These are phyloP conservation scores for Alternaria postmessia DNA, from an alignment of 2,329 filamentous ascomycete species.

Conservation along the genomic window DNA sequence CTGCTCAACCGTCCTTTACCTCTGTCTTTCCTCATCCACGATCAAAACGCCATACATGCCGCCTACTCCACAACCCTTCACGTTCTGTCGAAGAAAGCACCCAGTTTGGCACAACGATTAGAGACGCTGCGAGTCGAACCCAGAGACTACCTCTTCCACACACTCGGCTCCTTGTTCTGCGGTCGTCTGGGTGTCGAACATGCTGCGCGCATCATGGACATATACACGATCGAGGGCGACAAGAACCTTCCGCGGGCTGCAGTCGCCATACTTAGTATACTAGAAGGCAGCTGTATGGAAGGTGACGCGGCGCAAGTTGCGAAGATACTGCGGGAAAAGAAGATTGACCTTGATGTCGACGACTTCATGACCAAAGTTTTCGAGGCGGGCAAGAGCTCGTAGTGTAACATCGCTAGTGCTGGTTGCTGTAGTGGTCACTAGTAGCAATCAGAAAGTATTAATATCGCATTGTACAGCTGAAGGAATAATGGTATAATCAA, in stretches of 20 bases:
- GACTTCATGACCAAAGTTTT: conserved; percentile 46
- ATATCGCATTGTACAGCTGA: conserved; percentile 1
- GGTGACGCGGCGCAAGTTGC: conserved; percentile 47
- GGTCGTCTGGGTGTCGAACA: conserved; percentile 72
- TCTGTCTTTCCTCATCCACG: conserved; percentile 76
- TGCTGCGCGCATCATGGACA: conserved; percentile 78
- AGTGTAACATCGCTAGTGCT: neutral
- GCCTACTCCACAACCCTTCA: conserved; percentile 74
- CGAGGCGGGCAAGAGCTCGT: conserved; percentile 43
- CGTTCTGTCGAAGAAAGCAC: conserved; percentile 70
- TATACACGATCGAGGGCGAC: conserved; percentile 85
- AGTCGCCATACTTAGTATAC: conserved; percentile 67
- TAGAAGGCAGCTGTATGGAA: conserved; percentile 56
- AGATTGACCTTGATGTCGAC: conserved; percentile 32
- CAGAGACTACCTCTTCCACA: conserved; percentile 63
- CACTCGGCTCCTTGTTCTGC: conserved; percentile 71
- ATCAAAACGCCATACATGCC: conserved; percentile 72
- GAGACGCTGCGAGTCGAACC: conserved; percentile 54
- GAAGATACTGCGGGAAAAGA: conserved; percentile 22
- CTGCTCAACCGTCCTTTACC: conserved; percentile 78
- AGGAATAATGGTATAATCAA: neutral
- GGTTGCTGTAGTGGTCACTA: neutral
- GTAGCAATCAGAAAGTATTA: conserved; percentile 1
- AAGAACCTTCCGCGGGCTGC: conserved; percentile 73
- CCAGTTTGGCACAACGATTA: conserved; percentile 69